Evolutionary conservation across 768 basidiomycete species (phyloP).

Genomic region (Suillus clintonianus): DNA sequence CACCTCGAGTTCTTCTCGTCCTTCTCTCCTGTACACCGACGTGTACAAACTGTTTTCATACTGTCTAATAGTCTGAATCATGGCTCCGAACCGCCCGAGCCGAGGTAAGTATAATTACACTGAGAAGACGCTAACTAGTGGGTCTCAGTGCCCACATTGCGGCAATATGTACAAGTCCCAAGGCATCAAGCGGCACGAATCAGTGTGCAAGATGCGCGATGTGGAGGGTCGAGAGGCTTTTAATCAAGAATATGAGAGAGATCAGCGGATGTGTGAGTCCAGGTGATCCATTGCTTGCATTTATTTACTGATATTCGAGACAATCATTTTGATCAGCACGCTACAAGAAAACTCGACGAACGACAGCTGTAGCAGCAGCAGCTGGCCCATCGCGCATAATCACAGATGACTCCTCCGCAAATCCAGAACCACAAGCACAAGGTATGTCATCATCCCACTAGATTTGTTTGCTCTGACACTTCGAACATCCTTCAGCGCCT

Average conservation of each 20-base stretch:
- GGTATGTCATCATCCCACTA: background rate
- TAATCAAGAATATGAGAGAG: background rate
- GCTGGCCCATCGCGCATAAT: background rate
- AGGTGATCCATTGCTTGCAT: background rate
- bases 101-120: background rate
- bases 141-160: background rate
- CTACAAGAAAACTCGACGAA: background rate
- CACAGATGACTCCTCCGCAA: background rate
- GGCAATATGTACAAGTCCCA: background rate
- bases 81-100: background rate
- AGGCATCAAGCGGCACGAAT: background rate
- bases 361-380: background rate
- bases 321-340: background rate
- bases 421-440: background rate
- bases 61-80: background rate
- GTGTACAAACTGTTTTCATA: background rate
- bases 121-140: background rate
- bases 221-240: background rate
- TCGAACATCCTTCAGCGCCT: background rate
- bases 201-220: background rate
- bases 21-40: background rate
- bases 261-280: background rate
- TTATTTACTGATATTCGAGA: too few species aligned
- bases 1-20: background rate
- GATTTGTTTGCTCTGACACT: background rate